Conservation (phyloP, 2,329 filamentous ascomycete species). For the Pseudomassariella vexata region DNA sequence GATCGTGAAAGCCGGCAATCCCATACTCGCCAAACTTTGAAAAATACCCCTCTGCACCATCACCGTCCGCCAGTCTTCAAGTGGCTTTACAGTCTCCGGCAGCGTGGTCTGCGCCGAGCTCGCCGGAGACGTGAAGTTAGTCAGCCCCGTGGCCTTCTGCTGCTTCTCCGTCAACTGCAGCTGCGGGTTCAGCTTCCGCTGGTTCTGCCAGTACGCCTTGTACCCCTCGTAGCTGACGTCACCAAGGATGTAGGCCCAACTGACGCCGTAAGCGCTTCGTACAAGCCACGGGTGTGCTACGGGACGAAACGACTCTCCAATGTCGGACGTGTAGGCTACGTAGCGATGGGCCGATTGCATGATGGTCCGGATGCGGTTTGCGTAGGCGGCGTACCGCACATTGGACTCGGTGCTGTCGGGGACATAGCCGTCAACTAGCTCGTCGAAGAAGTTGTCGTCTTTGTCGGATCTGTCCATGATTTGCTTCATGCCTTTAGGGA, state of each 20-base stretch:
- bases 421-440: constrained; percentile 69
- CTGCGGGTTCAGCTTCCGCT: constrained; percentile 65
- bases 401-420: constrained; percentile 78
- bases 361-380: constrained; percentile 76
- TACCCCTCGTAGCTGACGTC: constrained; percentile 93
- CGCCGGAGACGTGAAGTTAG: constrained; percentile 22
- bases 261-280: constrained; percentile 78
- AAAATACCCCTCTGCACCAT: constrained; percentile 90
- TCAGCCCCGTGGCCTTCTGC: constrained; percentile 42
- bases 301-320: constrained; percentile 92
- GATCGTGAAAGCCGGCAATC: constrained; percentile 86
- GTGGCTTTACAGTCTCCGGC: constrained; percentile 51
- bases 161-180: constrained; percentile 46
- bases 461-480: constrained; percentile 52
- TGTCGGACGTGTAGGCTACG: constrained; percentile 93
- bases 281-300: constrained; percentile 83
- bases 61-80: constrained; percentile 86
- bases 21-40: constrained; percentile 89
- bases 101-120: constrained; percentile 21
- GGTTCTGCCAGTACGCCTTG: constrained; percentile 87
- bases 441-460: constrained; percentile 71
- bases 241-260: constrained; percentile 86
- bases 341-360: constrained; percentile 89
- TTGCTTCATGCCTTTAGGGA: constrained; percentile 50
- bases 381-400: constrained; percentile 90